Evolutionary conservation across 345 rosid genomes (phyloP), one percentile per base, ranked within the genome.

Genomic region (Pugionium dolabratum): DNA sequence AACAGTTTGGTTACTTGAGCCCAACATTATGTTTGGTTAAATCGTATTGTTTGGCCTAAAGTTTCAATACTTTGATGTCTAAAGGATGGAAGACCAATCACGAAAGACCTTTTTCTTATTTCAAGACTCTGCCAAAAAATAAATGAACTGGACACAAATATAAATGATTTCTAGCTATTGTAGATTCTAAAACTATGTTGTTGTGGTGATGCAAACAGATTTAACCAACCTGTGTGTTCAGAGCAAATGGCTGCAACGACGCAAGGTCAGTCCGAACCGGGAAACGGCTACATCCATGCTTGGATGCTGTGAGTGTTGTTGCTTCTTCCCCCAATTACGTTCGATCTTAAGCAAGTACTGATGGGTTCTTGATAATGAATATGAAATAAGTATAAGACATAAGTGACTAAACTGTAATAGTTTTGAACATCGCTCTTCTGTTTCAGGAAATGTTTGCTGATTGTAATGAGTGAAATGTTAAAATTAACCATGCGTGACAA

Each of bases 261-360:
- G 49, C 89, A 85, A 70, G 75, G 75, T 32, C 75, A 55, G 54
- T 3, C 57, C 40, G 96, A 83, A 58, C 90, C 78, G 74, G 95
- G 82, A 27, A 81, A 59, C 58, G 97, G 99, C 41, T 94, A 86
- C 71, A 81, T 94, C 64, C 99, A 97, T 32, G 99, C 96, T 40
- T 90, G 99, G 99, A 94, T 90, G 99, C 95, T 94, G 47, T 88
- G 78, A 88, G 54, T 37, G 64, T 18, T 18, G 18, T 18, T n/a
- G 33, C 59, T 46, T 49, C 39, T 49, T 56, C 35, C 18, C 18
- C 18, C 18, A 18, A 18, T 18, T 18, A 18, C 18, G 18, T 18
- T 18, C n/a, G 58, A 62, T 62, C 31, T 42, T 3, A 64, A 33
- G 64, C 53, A 43, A 35, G 60, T 50, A 53, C 18, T 55, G 63